These are phyloP conservation scores for Mucor indicus DNA, from an alignment of 371 early-diverging fungal genomes.

Conservation along the genomic window DNA sequence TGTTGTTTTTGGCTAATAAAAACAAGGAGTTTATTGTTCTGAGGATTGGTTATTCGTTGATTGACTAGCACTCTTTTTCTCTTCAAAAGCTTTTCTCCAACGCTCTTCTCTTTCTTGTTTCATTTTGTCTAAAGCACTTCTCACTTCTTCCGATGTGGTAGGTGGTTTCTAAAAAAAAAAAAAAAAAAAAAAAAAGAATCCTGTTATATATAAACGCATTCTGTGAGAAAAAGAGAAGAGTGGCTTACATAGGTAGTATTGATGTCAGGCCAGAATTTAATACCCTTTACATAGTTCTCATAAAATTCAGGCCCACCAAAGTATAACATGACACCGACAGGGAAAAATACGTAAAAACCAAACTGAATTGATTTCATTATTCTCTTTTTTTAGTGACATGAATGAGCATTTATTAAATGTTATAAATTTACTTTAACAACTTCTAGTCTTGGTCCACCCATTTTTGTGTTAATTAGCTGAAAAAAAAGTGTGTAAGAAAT, in stretches of 20 bases:
- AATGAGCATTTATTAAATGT: too few relatives aligned
- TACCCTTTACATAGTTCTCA: slow-evolving; percentile 45
- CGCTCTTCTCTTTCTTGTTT: slow-evolving; percentile 46
- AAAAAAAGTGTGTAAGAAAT: too few relatives aligned
- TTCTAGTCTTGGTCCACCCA: slow-evolving; percentile 54
- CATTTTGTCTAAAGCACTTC: slow-evolving; percentile 34
- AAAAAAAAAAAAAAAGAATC: neutral
- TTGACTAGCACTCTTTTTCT: too few relatives aligned
- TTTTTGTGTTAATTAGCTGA: slow-evolving; percentile 11
- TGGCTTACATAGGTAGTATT: slow-evolving; percentile 38
- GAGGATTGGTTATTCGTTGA: too few relatives aligned
- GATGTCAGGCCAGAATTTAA: slow-evolving; percentile 52
- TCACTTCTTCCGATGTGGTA: slow-evolving; percentile 42
- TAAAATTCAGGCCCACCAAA: slow-evolving; percentile 56
- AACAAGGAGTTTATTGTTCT: too few relatives aligned
- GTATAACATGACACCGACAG: slow-evolving; percentile 51
- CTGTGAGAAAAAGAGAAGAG: neutral
- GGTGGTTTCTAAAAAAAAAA: slow-evolving; percentile 38
- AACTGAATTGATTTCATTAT: slow-evolving; percentile 34
- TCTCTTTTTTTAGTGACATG: too few relatives aligned
- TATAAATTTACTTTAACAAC: slow-evolving; percentile 48
- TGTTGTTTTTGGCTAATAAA: too few relatives aligned
- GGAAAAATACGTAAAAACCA: slow-evolving; percentile 55
- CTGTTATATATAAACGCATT: neutral
- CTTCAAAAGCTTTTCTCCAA: slow-evolving; percentile 39